These are phyloP conservation scores for Nasturtium officinale DNA, from an alignment of 345 rosid species.

Conservation along the genomic window DNA sequence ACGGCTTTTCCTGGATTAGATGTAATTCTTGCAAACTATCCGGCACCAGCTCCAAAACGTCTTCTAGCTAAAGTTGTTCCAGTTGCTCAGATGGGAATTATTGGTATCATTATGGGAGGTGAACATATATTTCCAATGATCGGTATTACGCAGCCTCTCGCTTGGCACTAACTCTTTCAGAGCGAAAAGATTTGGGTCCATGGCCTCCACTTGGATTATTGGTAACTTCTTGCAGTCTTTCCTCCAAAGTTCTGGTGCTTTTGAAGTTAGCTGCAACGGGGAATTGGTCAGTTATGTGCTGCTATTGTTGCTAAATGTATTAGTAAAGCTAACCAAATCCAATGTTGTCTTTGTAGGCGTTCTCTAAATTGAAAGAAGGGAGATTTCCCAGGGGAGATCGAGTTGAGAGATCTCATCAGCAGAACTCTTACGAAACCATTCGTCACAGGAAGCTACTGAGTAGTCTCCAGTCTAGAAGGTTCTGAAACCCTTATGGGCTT, in stretches of 20 bases:
- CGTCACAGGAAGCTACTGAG: constrained; percentile 6
- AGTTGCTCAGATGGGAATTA: constrained; percentile 59
- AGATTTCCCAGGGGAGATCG: constrained; percentile 81
- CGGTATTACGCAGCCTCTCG: constrained; percentile 60
- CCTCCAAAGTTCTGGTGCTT: constrained; percentile 75
- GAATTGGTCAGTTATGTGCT: constrained; percentile 53
- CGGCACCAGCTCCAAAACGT: constrained; percentile 63
- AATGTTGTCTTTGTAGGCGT: constrained; percentile 49
- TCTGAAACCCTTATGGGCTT: neutral
- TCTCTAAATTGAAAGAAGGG: constrained; percentile 72
- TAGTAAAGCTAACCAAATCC: neutral
- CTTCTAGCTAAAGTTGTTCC: constrained; percentile 59
- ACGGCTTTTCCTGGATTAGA: constrained; percentile 66
- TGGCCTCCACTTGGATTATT: constrained; percentile 75
- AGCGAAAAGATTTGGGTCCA: constrained; percentile 72
- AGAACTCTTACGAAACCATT: constrained; percentile 45
- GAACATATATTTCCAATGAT: constrained; percentile 69
- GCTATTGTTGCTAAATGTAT: neutral
- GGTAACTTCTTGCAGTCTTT: constrained; percentile 74
- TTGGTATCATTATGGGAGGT: constrained; percentile 65
- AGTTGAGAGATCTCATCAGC: constrained; percentile 61
- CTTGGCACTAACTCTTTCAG: constrained; percentile 63
- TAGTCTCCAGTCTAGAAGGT: constrained; percentile 1
- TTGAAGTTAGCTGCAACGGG: constrained; percentile 68
- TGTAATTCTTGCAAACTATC: constrained; percentile 67